Conservation (phyloP, 306 rosid genomes). For the Acacia melanoxylon region DNA sequence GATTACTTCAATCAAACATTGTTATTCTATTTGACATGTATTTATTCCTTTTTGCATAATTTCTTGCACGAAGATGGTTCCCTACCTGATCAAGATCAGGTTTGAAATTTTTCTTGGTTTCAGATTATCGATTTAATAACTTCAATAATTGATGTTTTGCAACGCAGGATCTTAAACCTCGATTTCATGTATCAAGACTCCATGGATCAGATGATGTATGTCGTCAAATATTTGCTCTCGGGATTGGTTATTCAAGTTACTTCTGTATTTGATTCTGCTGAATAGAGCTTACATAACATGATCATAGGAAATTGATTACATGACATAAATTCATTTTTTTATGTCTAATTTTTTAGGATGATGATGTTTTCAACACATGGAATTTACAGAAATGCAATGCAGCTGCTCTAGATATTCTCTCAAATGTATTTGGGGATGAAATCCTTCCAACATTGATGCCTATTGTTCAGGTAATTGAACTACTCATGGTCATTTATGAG, state of each 20-base stretch:
- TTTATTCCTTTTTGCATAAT: not conserved
- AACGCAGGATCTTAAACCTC: conserved; percentile 90
- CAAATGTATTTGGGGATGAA: conserved; percentile 93
- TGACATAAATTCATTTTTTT: conserved; percentile 9
- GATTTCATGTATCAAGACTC: conserved; percentile 91
- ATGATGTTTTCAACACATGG: conserved; percentile 92
- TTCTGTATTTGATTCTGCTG: conserved; percentile 18
- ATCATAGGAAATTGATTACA: conserved; percentile 18
- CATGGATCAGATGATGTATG: conserved; percentile 97
- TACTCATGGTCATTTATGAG: conserved; percentile 25
- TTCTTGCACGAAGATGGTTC: conserved; percentile 91
- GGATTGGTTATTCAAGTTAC: conserved; percentile 36
- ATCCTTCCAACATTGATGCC: conserved; percentile 94
- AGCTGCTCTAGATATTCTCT: conserved; percentile 92
- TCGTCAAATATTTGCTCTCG: conserved; percentile 13
- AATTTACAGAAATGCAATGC: conserved; percentile 99
- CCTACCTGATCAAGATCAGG: conserved; percentile 98
- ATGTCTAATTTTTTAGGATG: conserved; percentile 65
- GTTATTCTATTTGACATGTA: conserved; percentile 35
- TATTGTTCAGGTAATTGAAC: conserved; percentile 70
- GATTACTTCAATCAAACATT: conserved; percentile 31
- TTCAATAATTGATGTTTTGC: conserved; percentile 4
- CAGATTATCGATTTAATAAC: conserved; percentile 13
- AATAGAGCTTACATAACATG: conserved; percentile 10
- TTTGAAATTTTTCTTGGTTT: conserved; percentile 33